These are phyloP conservation scores for Coleophoma eucalyptorum DNA, from an alignment of 2,329 filamentous ascomycete genomes.

Conservation along the genomic window DNA sequence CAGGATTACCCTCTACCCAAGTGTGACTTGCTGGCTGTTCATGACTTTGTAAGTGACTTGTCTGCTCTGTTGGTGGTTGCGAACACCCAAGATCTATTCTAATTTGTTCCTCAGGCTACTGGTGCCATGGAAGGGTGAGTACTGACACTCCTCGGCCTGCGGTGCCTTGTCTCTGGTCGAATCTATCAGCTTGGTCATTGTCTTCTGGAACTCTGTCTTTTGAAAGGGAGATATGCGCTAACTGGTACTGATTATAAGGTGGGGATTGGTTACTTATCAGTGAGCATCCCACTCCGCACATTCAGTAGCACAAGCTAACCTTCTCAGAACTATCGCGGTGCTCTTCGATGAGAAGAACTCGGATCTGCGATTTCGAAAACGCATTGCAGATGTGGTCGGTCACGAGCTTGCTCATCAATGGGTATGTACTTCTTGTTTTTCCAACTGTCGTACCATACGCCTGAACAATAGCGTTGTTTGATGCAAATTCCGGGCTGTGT, in stretches of 20 bases:
- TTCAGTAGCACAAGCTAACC: too few relatives aligned
- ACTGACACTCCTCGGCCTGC: too few relatives aligned
- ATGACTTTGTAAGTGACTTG: conserved; percentile 61
- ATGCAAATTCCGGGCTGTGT: too few relatives aligned
- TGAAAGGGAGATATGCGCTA: too few relatives aligned
- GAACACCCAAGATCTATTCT: too few relatives aligned
- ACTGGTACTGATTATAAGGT: conserved; percentile 49
- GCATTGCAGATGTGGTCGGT: conserved; percentile 91
- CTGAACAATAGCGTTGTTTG: too few relatives aligned
- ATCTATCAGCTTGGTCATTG: too few relatives aligned
- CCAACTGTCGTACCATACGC: too few relatives aligned
- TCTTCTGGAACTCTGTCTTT: too few relatives aligned
- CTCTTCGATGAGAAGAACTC: conserved; percentile 89
- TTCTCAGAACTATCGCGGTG: conserved; percentile 74
- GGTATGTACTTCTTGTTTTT: conserved; percentile 27
- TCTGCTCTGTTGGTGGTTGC: conserved; percentile 46
- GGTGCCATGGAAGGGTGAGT: conserved; percentile 75
- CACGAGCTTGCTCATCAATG: conserved; percentile 97
- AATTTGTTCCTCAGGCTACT: neutral
- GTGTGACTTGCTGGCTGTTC: conserved; percentile 96
- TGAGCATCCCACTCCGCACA: too few relatives aligned
- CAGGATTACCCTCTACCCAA: conserved; percentile 86
- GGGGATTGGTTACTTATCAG: conserved; percentile 85
- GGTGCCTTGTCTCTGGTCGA: too few relatives aligned
- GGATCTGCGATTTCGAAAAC: conserved; percentile 84